Evolutionary conservation across 495 filamentous ascomycete species (phyloP).

Genomic region (Hypoxylon perforatum): DNA sequence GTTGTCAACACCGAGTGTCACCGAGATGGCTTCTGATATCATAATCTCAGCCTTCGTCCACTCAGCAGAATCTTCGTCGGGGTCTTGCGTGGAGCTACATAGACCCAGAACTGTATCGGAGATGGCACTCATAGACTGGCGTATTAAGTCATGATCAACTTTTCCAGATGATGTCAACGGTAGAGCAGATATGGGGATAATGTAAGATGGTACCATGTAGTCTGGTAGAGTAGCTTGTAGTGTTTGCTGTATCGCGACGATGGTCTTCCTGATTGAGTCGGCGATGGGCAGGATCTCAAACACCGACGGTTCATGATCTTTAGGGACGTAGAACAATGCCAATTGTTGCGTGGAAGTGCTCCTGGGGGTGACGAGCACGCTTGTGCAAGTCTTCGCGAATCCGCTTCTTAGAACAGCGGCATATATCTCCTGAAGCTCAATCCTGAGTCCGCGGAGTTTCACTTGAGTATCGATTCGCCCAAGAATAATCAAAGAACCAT

Average conservation of each 20-base stretch:
- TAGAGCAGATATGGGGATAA: conserved; percentile 73
- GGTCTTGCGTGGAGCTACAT: conserved; percentile 33
- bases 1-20: conserved; percentile 57
- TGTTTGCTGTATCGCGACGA: conserved; percentile 16
- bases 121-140: conserved; percentile 39
- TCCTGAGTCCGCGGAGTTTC: conserved; percentile 82
- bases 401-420: conserved; percentile 57
- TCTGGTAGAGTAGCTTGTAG: conserved; percentile 55
- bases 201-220: conserved; percentile 75
- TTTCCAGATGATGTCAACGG: conserved; percentile 74
- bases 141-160: conserved; percentile 63
- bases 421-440: conserved; percentile 83
- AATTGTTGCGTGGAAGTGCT: conserved; percentile 54
- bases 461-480: conserved; percentile 83
- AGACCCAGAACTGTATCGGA: conserved; percentile 13
- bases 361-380: conserved; percentile 56
- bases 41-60: conserved; percentile 62
- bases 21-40: conserved; percentile 57
- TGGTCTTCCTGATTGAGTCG: conserved; percentile 18
- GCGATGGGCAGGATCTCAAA: conserved; percentile 46
- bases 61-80: conserved; percentile 54
- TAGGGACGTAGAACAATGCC: conserved; percentile 68
- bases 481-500: conserved; percentile 76
- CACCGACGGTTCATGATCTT: neutral
- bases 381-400: conserved; percentile 63